Percentiles rank a stretch among this genome's conserved stretches.
phyloP scores from a whole-genome alignment of 192 early-diverging fungal genomes.

The Mortierella antarctica region DNA sequence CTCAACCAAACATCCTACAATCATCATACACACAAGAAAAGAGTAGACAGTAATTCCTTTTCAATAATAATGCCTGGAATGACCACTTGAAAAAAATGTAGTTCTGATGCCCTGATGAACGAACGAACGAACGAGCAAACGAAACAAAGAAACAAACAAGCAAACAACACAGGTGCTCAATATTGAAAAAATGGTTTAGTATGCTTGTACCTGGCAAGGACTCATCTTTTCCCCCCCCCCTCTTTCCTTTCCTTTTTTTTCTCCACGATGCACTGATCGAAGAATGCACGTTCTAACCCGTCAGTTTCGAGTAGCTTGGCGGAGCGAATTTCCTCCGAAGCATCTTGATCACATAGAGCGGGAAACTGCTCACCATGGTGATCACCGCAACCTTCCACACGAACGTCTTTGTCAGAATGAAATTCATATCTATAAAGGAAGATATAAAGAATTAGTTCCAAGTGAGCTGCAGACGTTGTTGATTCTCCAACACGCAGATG shows the following conservation, averaged over 20 bases:
- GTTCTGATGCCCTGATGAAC: too few species aligned
- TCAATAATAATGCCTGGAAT: too few species aligned
- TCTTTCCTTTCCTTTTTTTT: background rate
- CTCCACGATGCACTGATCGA: background rate
- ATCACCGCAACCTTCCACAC: constrained; percentile 93
- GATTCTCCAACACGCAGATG: background rate
- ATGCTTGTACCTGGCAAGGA: too few species aligned
- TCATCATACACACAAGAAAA: too few species aligned
- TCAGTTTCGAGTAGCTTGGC: constrained; percentile 90
- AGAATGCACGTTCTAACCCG: constrained; percentile 21
- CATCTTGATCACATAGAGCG: constrained; percentile 88
- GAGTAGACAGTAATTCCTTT: too few species aligned
- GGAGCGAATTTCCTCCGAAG: constrained; percentile 84
- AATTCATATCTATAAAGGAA: constrained; percentile 72
- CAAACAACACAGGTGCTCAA: too few species aligned
- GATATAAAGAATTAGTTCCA: constrained; percentile 8
- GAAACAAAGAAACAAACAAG: too few species aligned
- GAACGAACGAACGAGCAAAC: too few species aligned
- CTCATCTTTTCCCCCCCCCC: too few species aligned
- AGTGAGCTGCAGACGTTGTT: background rate
- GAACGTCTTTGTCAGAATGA: constrained; percentile 88
- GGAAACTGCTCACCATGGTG: constrained; percentile 86
- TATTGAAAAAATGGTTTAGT: too few species aligned
- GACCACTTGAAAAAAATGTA: too few species aligned
- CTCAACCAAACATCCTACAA: too few species aligned